phyloP scores from a whole-genome alignment of 352 stramenopile genomes.

The Globisporangium camurandrum region DNA sequence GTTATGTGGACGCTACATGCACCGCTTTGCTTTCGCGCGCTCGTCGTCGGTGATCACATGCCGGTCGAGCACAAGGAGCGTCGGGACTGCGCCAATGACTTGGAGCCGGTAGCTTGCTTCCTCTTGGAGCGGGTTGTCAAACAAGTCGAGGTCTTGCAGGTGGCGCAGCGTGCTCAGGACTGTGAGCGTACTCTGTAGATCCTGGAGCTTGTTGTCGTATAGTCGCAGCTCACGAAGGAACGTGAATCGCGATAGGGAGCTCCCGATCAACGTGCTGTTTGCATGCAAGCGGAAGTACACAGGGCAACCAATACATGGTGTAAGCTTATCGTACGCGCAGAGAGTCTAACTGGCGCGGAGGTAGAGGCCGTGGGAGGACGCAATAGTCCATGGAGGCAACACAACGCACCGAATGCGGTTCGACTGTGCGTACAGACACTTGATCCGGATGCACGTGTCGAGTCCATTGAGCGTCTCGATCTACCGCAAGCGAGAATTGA shows the following conservation, averaged over 20 bases:
- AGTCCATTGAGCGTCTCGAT: slow-evolving; percentile 60
- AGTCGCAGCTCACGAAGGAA: slow-evolving; percentile 78
- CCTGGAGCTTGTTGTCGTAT: slow-evolving; percentile 74
- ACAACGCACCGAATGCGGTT: slow-evolving; percentile 57
- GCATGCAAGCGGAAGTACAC: background rate
- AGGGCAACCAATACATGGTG: too few species aligned
- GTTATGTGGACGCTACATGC: background rate
- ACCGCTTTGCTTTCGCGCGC: slow-evolving; percentile 30
- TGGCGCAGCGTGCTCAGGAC: slow-evolving; percentile 49
- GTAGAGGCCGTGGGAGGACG: background rate
- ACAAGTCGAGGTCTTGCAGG: slow-evolving; percentile 74
- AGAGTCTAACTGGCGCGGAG: too few species aligned
- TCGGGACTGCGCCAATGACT: slow-evolving; percentile 68
- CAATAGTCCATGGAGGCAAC: slow-evolving; percentile 4
- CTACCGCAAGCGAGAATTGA: slow-evolving; percentile 13
- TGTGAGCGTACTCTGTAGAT: slow-evolving; percentile 47
- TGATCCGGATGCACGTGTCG: slow-evolving; percentile 82
- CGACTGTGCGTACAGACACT: slow-evolving; percentile 83
- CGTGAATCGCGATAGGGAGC: slow-evolving; percentile 52
- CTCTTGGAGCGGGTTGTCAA: slow-evolving; percentile 70
- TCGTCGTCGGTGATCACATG: slow-evolving; percentile 78
- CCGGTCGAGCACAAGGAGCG: slow-evolving; percentile 67
- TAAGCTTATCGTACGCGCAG: too few species aligned
- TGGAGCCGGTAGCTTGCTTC: slow-evolving; percentile 83
- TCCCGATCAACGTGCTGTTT: slow-evolving; percentile 34